phyloP scores from a whole-genome alignment of 1,139 yeast species.

The Candida glucosophila region DNA sequence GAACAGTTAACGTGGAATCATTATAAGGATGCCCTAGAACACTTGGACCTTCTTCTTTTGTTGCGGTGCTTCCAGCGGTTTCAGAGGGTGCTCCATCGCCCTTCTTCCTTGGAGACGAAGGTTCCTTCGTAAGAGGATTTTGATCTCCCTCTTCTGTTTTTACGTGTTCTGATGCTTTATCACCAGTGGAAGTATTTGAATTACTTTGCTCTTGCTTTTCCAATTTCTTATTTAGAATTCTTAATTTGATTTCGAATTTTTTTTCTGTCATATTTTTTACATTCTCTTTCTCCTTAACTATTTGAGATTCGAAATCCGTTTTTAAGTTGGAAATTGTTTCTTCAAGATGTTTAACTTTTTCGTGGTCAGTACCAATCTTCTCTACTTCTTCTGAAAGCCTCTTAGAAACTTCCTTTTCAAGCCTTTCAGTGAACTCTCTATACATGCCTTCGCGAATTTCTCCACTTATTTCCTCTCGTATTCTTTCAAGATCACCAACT shows the following conservation, averaged over 20 bases:
- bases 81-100: neutral
- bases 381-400: conserved; percentile 3
- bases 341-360: conserved; percentile 10
- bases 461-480: conserved; percentile 13
- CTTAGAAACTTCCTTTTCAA: conserved; percentile 5
- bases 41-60: conserved; percentile 2
- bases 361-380: conserved; percentile 3
- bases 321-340: conserved; percentile 18
- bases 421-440: conserved; percentile 6
- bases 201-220: conserved; percentile 32
- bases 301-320: conserved; percentile 17
- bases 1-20: conserved; percentile 26
- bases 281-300: conserved; percentile 23
- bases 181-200: no score
- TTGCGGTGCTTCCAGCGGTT: neutral
- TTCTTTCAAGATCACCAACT: conserved; percentile 10
- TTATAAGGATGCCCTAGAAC: conserved; percentile 17
- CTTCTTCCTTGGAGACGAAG: conserved; percentile 3
- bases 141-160: neutral
- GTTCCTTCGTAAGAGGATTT: conserved; percentile 2
- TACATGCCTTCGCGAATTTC: conserved; percentile 1
- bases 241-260: conserved; percentile 32
- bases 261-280: conserved; percentile 28
- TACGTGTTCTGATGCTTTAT: no score
- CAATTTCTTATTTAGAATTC: conserved; percentile 35